Base-by-base conservation (phyloP, 257 asterid genomes). In the Parsonsia alboflavescens region DNA sequence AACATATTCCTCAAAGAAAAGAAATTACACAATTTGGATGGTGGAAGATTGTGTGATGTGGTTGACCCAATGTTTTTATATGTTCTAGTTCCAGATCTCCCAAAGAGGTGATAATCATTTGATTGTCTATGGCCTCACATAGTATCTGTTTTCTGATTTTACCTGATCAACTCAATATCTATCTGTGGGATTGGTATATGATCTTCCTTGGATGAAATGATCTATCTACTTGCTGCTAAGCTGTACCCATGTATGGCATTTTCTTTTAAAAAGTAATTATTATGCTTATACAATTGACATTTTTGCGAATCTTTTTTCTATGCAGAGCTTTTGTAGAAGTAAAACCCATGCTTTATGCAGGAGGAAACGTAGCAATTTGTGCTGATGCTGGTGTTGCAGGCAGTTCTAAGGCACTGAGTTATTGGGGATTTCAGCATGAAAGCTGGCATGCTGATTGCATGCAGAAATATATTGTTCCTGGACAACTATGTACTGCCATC, bases 11-110 rank as follows among this genome's bases (percentile, higher is more conserved):
- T 90, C 46, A 80, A 78, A n/a, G 88, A 83, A 83, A 86, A 84
- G 89, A 92, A 90, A 82, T 76, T 49, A 71, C 78, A 22, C 28
- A 78, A 80, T 67, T 83, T 84, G 70, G 84, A 82, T 59, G 65
- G 75, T 74, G 77, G 75, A 78, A 85, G 86, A 81, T 75, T 69
- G 74, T 62, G 82, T 75, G 68, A 58, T 69, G 83, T 82, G 72
- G 67, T 82, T 72, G 80, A 71, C 77, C 96, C 98, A 24, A 77
- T 92, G 72, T 57, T 90, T 78, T 75, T 90, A 33, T 94, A 84
- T 82, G 72, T 94, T 81, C 86, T 92, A 80, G 96, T 92, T 86
- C 97, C 99, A 73, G 97, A 89, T 87, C 87, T 94, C 75, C 99
- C 99, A n/a, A 94, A 92, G 83, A 89, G 99, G 99, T 94, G 70